A percentile compares a stretch with the other conserved stretches of the same genome.
Evolutionary conservation across 345 rosid genomes (phyloP).

Genomic region (Schrenkiella parvula): DNA sequence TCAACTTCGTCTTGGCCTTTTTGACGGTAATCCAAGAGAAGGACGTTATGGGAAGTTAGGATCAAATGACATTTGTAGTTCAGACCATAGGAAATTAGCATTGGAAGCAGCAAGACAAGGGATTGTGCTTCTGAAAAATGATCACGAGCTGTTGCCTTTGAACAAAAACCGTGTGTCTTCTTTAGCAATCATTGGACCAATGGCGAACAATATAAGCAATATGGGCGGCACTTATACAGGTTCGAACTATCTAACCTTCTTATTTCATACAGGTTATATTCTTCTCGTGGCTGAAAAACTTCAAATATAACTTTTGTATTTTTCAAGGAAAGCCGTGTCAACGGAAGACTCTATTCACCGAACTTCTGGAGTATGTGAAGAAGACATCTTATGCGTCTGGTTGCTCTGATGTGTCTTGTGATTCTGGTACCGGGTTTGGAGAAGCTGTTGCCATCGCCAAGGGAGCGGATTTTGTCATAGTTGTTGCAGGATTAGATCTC

Average conservation of each 20-base stretch:
- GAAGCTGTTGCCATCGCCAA: conserved; percentile 59
- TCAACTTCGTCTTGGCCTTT: conserved; percentile 83
- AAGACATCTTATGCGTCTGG: conserved; percentile 53
- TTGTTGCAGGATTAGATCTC: conserved; percentile 76
- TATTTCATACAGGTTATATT: background rate
- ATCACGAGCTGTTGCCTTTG: conserved; percentile 63
- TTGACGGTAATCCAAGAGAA: conserved; percentile 71
- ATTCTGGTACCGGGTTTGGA: conserved; percentile 40
- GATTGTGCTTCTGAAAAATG: conserved; percentile 87
- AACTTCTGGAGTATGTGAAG: conserved; percentile 46
- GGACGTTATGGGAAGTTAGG: conserved; percentile 61
- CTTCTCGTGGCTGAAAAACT: background rate
- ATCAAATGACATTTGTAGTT: conserved; percentile 56
- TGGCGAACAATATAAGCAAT: conserved; percentile 51
- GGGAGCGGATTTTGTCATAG: conserved; percentile 58
- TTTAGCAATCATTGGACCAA: conserved; percentile 80
- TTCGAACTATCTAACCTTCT: conserved; percentile 10
- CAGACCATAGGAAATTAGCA: conserved; percentile 63
- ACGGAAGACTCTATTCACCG: conserved; percentile 54
- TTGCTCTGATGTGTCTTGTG: conserved; percentile 62
- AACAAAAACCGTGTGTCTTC: conserved; percentile 44
- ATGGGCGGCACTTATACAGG: conserved; percentile 86
- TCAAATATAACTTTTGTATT: background rate
- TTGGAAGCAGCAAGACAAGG: conserved; percentile 88
- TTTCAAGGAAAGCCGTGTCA: conserved; percentile 66